phyloP scores from a whole-genome alignment of 192 early-diverging fungal genomes.

The Coemansia sp. region DNA sequence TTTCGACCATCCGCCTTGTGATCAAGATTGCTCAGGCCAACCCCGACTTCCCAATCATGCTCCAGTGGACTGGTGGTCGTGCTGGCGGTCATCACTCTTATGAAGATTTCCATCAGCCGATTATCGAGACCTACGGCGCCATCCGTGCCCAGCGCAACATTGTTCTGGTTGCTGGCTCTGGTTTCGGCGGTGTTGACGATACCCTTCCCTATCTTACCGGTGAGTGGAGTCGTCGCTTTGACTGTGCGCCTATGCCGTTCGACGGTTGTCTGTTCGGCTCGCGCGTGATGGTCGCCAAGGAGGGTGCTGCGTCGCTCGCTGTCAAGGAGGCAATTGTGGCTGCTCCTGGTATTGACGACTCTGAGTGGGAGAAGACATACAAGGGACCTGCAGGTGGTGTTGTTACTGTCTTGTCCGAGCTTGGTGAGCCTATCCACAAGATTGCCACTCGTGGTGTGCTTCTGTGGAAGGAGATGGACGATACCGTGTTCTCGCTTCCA shows the following conservation, averaged over 20 bases:
- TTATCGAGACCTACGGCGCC: conserved; percentile 77
- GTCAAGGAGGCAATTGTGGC: conserved; percentile 88
- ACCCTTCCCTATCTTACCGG: conserved; percentile 91
- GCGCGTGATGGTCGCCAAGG: conserved; percentile 92
- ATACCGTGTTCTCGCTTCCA: conserved; percentile 82
- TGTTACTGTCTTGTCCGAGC: conserved; percentile 89
- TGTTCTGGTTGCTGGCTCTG: conserved; percentile 85
- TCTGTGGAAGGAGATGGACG: conserved; percentile 94
- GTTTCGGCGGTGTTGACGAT: conserved; percentile 85
- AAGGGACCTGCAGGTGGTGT: conserved; percentile 84
- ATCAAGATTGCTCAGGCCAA: conserved; percentile 83
- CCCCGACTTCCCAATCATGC: conserved; percentile 81
- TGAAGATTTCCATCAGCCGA: conserved; percentile 86
- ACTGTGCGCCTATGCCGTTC: conserved; percentile 89
- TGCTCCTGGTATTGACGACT: conserved; percentile 80
- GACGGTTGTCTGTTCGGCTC: conserved; percentile 92
- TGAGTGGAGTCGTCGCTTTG: conserved; percentile 82
- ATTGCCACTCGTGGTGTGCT: conserved; percentile 89
- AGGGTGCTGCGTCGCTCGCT: conserved; percentile 70
- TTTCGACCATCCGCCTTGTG: conserved; percentile 82
- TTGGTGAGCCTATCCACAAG: conserved; percentile 97
- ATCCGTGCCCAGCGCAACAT: conserved; percentile 84
- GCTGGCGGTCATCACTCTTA: conserved; percentile 92
- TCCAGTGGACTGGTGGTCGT: conserved; percentile 93
- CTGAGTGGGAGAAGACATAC: conserved; percentile 93